Base-by-base conservation (phyloP, 2,329 filamentous ascomycete genomes). In the Nectriaceae sp. region DNA sequence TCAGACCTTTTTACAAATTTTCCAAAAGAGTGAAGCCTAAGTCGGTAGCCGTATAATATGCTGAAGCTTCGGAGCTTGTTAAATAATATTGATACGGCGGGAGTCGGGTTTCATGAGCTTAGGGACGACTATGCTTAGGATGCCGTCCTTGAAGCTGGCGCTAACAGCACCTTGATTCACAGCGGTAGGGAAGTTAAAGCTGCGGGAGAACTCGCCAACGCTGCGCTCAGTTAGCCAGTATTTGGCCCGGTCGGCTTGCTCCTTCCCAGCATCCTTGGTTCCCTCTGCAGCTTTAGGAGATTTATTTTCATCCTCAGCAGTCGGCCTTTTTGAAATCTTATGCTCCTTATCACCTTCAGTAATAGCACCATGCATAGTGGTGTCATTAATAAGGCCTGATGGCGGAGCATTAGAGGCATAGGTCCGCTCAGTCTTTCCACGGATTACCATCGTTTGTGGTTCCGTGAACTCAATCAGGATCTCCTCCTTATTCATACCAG, bases 401-500 rank as follows among this genome's bases (percentile, higher is more conserved):
- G 64, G 65, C 6, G 24, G 78, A 70, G 74, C 76, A 49, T 80
- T 80, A 31, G 82, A 71, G 50, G 81, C 79, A 69, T 82, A 79
- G n/a, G 72, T 72, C 53, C 82, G 78, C 69, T 90, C 87, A 49
- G 83, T 76, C 51, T 76, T 80, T 60, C 88, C 88, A 45, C 79
- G 80, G 61, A 91, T 75, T 47, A 82, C 78, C 20, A 91, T 71
- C 21, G 85, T 89, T 69, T 87, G 82, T 18, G 77, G 73, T 65
- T 90, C 87, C 47, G 80, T 83, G 75, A 90, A 91, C 65, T 90
- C 87, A 64, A 91, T 86, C 64, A 78, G 75, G 62, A 91, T 73
- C 63, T 90, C 76, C 56, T 88, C 82, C 69, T 88, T 86, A 54
- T 82, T 79, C 57, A 90, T 75, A 40, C 88, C 88, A 0, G 88